Conservation (phyloP, 2,329 filamentous ascomycete species). For the Cytospora schulzeri region DNA sequence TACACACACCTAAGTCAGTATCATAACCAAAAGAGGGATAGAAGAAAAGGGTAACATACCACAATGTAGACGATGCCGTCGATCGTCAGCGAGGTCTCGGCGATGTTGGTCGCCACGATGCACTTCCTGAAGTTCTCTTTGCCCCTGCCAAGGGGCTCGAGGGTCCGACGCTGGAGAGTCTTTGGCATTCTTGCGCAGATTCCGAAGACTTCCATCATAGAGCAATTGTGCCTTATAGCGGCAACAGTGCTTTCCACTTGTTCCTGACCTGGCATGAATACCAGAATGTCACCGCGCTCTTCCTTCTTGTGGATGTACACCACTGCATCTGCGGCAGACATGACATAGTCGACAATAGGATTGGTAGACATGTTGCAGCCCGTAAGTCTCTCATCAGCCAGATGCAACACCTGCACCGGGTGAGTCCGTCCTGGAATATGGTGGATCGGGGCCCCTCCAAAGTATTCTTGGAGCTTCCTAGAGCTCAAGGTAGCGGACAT, state of each 20-base stretch:
- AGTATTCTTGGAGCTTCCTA: constrained; percentile 96
- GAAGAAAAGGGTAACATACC: not conserved
- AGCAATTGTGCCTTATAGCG: too few species aligned
- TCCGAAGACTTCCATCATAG: too few species aligned
- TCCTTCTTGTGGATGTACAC: constrained; percentile 94
- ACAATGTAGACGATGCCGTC: constrained; percentile 2
- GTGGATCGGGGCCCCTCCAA: constrained; percentile 88
- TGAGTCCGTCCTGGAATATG: constrained; percentile 95
- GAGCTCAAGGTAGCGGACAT: constrained; percentile 98
- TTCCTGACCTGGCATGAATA: constrained; percentile 97
- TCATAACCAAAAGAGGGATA: too few species aligned
- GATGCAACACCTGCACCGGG: constrained; percentile 98
- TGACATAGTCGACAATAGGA: constrained; percentile 68
- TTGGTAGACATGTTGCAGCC: too few species aligned
- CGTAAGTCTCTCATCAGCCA: constrained; percentile 70
- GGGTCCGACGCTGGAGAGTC: too few species aligned
- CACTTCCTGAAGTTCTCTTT: not conserved
- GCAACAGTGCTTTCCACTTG: constrained; percentile 65
- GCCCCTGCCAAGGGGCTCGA: too few species aligned
- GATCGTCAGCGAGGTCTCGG: constrained; percentile 5
- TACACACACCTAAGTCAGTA: not conserved
- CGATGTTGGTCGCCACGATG: constrained; percentile 8
- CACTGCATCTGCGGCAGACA: constrained; percentile 89
- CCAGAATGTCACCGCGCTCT: constrained; percentile 84
- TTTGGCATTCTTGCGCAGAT: too few species aligned